These are phyloP conservation scores for Microcyclospora pomicola DNA, from an alignment of 2,329 filamentous ascomycete genomes.

Conservation along the genomic window DNA sequence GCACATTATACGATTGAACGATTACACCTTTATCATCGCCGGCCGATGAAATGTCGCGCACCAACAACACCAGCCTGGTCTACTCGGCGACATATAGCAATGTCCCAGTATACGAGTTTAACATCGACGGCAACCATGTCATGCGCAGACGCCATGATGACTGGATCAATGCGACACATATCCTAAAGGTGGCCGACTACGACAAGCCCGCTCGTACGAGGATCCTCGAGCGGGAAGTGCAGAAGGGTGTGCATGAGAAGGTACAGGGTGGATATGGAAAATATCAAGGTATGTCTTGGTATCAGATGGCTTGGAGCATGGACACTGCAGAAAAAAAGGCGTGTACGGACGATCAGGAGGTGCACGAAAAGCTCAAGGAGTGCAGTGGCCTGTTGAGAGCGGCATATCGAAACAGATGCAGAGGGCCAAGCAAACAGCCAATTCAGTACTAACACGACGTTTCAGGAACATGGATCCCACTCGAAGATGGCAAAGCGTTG, in stretches of 20 bases:
- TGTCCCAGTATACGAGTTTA: slow-evolving; percentile 83
- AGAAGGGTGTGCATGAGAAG: slow-evolving; percentile 93
- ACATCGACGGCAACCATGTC: slow-evolving; percentile 78
- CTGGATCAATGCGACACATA: slow-evolving; percentile 99
- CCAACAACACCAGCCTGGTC: slow-evolving; percentile 34
- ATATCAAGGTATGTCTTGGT: slow-evolving; percentile 60
- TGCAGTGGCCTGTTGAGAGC: too few relatives aligned
- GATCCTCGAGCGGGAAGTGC: slow-evolving; percentile 90
- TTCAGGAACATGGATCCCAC: slow-evolving; percentile 89
- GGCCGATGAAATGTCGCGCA: slow-evolving; percentile 7
- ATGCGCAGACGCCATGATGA: slow-evolving; percentile 89
- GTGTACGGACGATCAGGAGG: too few relatives aligned
- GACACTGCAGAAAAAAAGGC: background rate
- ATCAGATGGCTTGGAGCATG: background rate
- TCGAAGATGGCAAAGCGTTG: slow-evolving; percentile 64
- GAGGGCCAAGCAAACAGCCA: background rate
- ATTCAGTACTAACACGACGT: background rate
- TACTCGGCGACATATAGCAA: slow-evolving; percentile 53
- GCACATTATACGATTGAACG: too few relatives aligned
- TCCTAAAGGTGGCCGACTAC: slow-evolving; percentile 90
- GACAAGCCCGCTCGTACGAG: slow-evolving; percentile 92
- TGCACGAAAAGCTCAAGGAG: too few relatives aligned
- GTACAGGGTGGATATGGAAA: slow-evolving; percentile 97
- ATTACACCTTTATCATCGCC: too few relatives aligned
- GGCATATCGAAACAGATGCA: too few relatives aligned